These are phyloP conservation scores for Graphilbum sp. DNA, from an alignment of 2,329 filamentous ascomycete species.

Conservation along the genomic window DNA sequence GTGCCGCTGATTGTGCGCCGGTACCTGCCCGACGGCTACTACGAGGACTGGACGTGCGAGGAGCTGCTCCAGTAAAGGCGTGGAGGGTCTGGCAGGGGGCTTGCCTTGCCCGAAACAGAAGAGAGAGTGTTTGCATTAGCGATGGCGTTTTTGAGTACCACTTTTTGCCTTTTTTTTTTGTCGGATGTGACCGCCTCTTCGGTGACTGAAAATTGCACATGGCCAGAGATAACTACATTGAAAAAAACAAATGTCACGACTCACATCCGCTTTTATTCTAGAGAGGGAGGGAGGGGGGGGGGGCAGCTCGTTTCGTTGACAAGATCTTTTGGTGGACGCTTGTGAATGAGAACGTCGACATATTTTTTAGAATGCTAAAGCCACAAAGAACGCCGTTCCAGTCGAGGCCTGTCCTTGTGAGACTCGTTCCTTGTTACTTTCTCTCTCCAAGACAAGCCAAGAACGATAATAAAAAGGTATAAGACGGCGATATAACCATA, in stretches of 20 bases:
- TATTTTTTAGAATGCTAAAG: no score
- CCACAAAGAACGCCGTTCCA: neutral
- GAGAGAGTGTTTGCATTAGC: constrained; percentile 8
- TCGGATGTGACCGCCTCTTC: no score
- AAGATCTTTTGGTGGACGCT: no score
- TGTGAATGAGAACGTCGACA: no score
- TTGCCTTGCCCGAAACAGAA: no score
- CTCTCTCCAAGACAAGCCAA: neutral
- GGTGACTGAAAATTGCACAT: no score
- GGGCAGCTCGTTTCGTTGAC: no score
- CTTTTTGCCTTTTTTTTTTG: neutral
- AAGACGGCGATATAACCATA: neutral
- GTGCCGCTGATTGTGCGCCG: constrained; percentile 88
- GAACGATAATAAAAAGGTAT: no score
- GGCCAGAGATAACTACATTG: no score
- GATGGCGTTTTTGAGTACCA: constrained; percentile 9
- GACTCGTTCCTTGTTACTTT: no score
- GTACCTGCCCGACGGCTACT: constrained; percentile 93
- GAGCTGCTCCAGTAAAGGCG: constrained; percentile 52
- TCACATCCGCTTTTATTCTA: neutral
- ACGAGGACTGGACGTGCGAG: constrained; percentile 98
- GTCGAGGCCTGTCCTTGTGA: no score
- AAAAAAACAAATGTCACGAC: neutral
- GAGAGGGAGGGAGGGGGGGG: no score
- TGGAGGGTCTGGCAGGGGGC: neutral